Percentiles rank a stretch among this genome's conserved stretches.
Evolutionary conservation across 2,329 filamentous ascomycete species (phyloP).

Genomic region (Claviceps sp.): DNA sequence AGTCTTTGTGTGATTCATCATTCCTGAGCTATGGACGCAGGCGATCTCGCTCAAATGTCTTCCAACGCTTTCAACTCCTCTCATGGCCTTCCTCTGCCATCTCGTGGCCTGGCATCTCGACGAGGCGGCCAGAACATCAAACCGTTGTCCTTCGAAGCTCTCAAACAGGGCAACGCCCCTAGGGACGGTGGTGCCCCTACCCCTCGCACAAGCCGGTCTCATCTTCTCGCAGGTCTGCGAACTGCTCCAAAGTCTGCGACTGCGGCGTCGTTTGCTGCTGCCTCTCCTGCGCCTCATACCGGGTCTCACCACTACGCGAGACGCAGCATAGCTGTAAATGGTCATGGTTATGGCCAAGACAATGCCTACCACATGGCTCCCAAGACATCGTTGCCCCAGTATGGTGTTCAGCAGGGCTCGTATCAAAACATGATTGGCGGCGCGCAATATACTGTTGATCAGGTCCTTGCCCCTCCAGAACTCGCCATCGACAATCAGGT

Average conservation of each 20-base stretch:
- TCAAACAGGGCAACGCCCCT: conserved; percentile 56
- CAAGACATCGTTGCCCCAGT: conserved; percentile 44
- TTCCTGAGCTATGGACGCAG: conserved; percentile 66
- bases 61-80: conserved; percentile 65
- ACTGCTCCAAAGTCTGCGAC: conserved; percentile 80
- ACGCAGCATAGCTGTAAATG: conserved; percentile 29
- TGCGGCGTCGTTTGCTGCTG: conserved; percentile 57
- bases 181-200: conserved; percentile 60
- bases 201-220: conserved; percentile 85
- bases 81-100: conserved; percentile 61
- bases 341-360: conserved; percentile 31
- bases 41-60: conserved; percentile 99
- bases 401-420: conserved; percentile 19
- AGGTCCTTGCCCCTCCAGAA: conserved; percentile 73
- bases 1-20: background rate
- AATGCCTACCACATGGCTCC: conserved; percentile 31
- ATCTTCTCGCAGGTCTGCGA: conserved; percentile 82
- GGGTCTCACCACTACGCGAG: conserved; percentile 29
- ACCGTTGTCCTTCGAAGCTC: conserved; percentile 65
- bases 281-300: conserved; percentile 37
- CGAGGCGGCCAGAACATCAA: conserved; percentile 83
- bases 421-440: conserved; percentile 18
- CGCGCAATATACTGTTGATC: conserved; percentile 64
- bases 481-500: conserved; percentile 58
- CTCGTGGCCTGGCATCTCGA: conserved; percentile 68